Conservation (phyloP, 1,284 basidiomycete species). For the Sanguinoderma infundibulare region DNA sequence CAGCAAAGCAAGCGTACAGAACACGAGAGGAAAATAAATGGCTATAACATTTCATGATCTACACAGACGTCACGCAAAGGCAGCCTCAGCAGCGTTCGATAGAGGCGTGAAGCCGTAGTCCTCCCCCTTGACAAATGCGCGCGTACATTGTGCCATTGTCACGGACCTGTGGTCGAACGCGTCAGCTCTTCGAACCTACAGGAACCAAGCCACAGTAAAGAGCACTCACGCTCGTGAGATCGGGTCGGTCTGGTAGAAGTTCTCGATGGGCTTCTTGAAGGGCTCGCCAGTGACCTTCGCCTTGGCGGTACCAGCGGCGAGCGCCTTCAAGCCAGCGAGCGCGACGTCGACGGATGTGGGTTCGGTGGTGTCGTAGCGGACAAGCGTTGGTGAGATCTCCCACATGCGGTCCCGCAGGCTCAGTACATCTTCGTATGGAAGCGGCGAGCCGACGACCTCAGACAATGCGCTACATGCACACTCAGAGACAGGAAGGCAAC, state of each 20-base stretch:
- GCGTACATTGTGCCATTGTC: constrained; percentile 87
- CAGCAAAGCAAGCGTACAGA: neutral
- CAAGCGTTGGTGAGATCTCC: constrained; percentile 93
- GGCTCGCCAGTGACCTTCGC: constrained; percentile 64
- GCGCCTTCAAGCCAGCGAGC: constrained; percentile 68
- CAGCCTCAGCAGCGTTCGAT: constrained; percentile 44
- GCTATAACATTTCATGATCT: constrained; percentile 23
- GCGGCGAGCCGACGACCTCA: constrained; percentile 79
- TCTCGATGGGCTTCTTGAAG: constrained; percentile 84
- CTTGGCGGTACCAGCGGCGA: constrained; percentile 55
- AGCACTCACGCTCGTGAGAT: constrained; percentile 80
- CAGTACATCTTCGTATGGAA: constrained; percentile 94
- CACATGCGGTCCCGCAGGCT: constrained; percentile 93
- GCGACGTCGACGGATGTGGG: constrained; percentile 74
- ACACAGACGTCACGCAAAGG: constrained; percentile 43
- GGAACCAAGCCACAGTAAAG: neutral
- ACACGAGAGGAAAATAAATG: neutral
- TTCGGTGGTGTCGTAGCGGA: constrained; percentile 90
- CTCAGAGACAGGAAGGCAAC: constrained; percentile 1
- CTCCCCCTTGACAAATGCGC: constrained; percentile 75
- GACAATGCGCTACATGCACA: constrained; percentile 73
- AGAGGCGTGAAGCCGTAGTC: constrained; percentile 46
- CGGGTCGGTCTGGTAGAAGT: constrained; percentile 97
- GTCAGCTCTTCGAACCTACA: neutral
- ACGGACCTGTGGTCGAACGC: constrained; percentile 58